Conservation (phyloP, 257 asterid genomes). For the Solanum rostratum region DNA sequence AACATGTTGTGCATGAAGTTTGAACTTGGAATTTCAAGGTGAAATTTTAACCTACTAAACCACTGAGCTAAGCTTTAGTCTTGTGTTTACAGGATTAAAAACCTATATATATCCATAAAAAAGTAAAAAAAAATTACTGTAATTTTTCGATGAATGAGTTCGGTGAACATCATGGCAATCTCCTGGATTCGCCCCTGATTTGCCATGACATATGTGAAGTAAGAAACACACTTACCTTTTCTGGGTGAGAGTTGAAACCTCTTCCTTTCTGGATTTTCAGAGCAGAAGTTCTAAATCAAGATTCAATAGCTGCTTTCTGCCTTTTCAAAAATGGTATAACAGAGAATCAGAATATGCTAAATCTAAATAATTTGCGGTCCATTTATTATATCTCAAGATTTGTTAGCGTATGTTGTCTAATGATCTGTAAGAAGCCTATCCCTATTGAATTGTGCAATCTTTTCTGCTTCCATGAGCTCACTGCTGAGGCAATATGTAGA, state of each 20-base stretch:
- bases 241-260: not conserved
- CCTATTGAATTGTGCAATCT: not conserved
- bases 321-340: not conserved
- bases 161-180: too few relatives aligned
- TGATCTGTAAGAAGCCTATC: not conserved
- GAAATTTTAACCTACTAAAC: too few relatives aligned
- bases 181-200: too few relatives aligned
- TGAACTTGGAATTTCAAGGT: too few relatives aligned
- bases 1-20: too few relatives aligned
- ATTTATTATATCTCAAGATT: not conserved
- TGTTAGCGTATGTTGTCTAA: not conserved
- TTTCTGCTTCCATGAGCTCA: not conserved
- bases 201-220: not conserved
- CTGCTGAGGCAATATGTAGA: not conserved
- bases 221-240: not conserved
- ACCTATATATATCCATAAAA: too few relatives aligned
- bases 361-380: not conserved
- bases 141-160: too few relatives aligned
- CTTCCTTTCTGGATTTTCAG: not conserved
- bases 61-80: too few relatives aligned
- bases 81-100: too few relatives aligned
- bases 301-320: not conserved
- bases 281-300: not conserved
- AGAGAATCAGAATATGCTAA: not conserved
- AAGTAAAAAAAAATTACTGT: too few relatives aligned